Base-by-base conservation (phyloP, 768 basidiomycete genomes). In the Mycena haematopus region DNA sequence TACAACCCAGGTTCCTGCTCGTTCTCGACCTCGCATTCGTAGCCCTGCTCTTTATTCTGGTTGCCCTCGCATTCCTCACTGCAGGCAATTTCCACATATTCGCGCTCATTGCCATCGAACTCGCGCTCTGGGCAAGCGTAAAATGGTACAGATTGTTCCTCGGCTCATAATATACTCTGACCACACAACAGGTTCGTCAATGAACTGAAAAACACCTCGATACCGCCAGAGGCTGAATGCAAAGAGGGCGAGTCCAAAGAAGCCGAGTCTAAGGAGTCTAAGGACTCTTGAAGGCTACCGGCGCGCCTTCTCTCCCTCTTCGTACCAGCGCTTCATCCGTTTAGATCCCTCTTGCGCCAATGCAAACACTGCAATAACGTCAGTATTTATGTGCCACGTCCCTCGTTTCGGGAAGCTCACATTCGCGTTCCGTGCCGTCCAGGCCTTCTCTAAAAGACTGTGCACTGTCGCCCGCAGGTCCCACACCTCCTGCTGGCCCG, bases 341-440 rank as follows among this genome's bases (percentile, higher is more conserved):
- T 85, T 88, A 47, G 86, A 84, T 63, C 90, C 92, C 60, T 93
- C 91, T 71, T 96, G 93, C 17, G 93, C 94, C 65, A 93, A 77
- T 13, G 85, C 77, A 74, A 96, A 97, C 60, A 97, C 95, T 97
- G 63, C 19, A 33, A 31, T 33, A 47, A 29, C 24, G 44, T 67
- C 66, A 67, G 67, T 59, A 36, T 31, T 49, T 27, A 44, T 50
- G 22, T n/a, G 31, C 25, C 14, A 33, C 31, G 42, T n/a, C 17
- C 58, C 55, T 22, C 50, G 22, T 21, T 24, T 22, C 35, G 49
- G 36, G n/a, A 21, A 80, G n/a, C 88, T 81, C 72, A 96, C 95
- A 68, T 80, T 96, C 94, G 65, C 96, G 84, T 73, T 98, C 95
- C 15, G 92, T 93, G n/a, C 85, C 87, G 58, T 98, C 95, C 62